Percentiles rank a stretch among this genome's conserved stretches.
Evolutionary conservation across 2,329 filamentous ascomycete species (phyloP).

Genomic region (Claviceps sp.): DNA sequence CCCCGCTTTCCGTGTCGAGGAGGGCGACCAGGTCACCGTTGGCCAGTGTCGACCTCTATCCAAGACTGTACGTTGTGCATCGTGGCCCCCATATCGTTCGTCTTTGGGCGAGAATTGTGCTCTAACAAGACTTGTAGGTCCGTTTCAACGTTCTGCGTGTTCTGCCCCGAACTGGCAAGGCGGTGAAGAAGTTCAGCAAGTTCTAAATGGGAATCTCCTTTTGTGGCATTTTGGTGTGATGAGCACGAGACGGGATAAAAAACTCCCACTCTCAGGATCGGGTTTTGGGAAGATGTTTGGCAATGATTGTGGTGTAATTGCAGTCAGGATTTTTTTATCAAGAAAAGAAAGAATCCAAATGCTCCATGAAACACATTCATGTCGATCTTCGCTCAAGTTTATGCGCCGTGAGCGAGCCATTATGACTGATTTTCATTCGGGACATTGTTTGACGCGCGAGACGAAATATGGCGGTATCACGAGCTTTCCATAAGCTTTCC

Average conservation of each 20-base stretch:
- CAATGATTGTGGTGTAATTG: conserved; percentile 32
- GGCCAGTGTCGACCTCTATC: conserved; percentile 97
- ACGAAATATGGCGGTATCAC: no score
- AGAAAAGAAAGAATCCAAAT: conserved; percentile 16
- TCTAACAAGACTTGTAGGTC: conserved; percentile 43
- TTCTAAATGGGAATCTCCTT: conserved; percentile 57
- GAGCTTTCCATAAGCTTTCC: no score
- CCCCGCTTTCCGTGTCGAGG: conserved; percentile 98
- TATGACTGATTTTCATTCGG: no score
- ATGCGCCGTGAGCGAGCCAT: neutral
- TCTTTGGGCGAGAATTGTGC: neutral
- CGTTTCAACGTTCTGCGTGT: conserved; percentile 99
- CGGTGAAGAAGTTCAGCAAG: conserved; percentile 96
- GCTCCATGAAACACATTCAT: conserved; percentile 21
- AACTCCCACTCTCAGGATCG: conserved; percentile 25
- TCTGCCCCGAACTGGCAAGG: conserved; percentile 92
- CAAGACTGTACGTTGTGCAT: conserved; percentile 80
- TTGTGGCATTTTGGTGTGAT: conserved; percentile 43
- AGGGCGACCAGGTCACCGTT: conserved; percentile 98
- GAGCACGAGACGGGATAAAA: conserved; percentile 27
- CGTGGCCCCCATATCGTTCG: neutral
- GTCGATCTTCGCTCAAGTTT: neutral
- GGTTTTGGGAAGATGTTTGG: conserved; percentile 28
- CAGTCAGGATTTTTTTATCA: conserved; percentile 23
- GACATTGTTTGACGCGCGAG: no score